Base-by-base conservation (phyloP, 306 rosid species). In the Casuarina cunninghamiana region DNA sequence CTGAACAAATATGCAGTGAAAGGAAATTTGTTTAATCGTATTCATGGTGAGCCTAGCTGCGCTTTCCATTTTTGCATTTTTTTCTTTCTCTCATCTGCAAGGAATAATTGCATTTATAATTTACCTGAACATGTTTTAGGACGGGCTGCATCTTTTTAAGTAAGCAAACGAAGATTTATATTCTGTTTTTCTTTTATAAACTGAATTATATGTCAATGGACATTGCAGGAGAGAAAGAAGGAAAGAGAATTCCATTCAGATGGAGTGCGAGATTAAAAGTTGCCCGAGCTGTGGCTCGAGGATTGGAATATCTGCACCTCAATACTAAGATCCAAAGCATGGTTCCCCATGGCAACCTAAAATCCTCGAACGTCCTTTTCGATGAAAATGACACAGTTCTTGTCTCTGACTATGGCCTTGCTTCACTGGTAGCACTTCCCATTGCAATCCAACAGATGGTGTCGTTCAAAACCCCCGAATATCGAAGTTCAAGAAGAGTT, bases 311-410 rank as follows among this genome's bases (percentile, higher is more conserved):
- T 89, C 93, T 94, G 8, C 98, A 94, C 80, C 79, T 76, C 43
- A 90, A 82, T 60, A 75, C 76, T 78, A 81, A 80, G 61, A 57
- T 77, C 58, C 66, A 26, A n/a, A 78, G 21, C 79, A 71, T 68
- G 1, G 86, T 79, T 12, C 96, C 91, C 12, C 97, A 94, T 26
- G 97, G 98, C 10, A 94, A 94, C 91, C 76, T 94, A 75, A 91
- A 84, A 69, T 83, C 95, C 5, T 78, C 92, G 9, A 94, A 94
- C 53, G 83, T 94, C 2, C 84, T 94, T 19, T 83, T 94, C 10
- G 90, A 81, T 10, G 87, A 85, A 75, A 78, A 88, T 15, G 84
- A 89, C 53, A 72, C 26, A 0, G 91, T 79, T 75, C 84, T 90
- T 42, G 90, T 92, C 42, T 83, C 97, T 15, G 93, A 94, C 83